phyloP scores from a whole-genome alignment of 2,329 filamentous ascomycete genomes.

The Geosmithia morbida region DNA sequence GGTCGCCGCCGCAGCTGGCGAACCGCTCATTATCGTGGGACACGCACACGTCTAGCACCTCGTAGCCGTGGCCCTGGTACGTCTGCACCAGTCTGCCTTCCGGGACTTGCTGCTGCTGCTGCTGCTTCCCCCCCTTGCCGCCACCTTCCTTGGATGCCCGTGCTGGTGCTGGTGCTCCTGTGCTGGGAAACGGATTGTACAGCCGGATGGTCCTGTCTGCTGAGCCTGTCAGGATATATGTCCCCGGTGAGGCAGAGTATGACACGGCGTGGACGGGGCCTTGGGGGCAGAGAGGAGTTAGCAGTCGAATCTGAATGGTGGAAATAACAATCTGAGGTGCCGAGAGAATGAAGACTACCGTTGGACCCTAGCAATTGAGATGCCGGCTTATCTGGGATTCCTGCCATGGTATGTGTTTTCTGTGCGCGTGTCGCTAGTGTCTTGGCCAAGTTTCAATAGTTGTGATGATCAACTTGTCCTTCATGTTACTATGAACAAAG shows the following conservation, averaged over 20 bases:
- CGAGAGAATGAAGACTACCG: too few species aligned
- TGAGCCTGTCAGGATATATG: slow-evolving; percentile 73
- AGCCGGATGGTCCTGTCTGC: slow-evolving; percentile 75
- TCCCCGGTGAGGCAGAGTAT: slow-evolving; percentile 59
- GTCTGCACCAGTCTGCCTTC: slow-evolving; percentile 62
- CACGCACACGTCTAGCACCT: slow-evolving; percentile 71
- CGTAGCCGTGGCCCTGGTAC: slow-evolving; percentile 83
- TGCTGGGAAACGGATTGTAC: slow-evolving; percentile 57
- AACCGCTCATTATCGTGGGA: slow-evolving; percentile 69
- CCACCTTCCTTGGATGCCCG: slow-evolving; percentile 7
- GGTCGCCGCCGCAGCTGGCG: slow-evolving; percentile 78
- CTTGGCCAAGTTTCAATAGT: too few species aligned
- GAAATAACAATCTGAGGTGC: too few species aligned
- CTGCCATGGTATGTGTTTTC: too few species aligned
- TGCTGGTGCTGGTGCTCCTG: slow-evolving; percentile 22
- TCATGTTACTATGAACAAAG: too few species aligned
- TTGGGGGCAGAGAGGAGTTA: too few species aligned
- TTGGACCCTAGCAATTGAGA: slow-evolving; percentile 44
- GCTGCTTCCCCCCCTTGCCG: too few species aligned
- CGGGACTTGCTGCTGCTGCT: slow-evolving; percentile 14
- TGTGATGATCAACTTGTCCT: too few species aligned
- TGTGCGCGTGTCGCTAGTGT: too few species aligned
- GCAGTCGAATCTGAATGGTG: too few species aligned
- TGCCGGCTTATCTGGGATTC: slow-evolving; percentile 30
- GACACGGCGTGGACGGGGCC: slow-evolving; percentile 58